Evolutionary conservation across 2,329 filamentous ascomycete genomes (phyloP).

Genomic region (Fusarium metavorans): DNA sequence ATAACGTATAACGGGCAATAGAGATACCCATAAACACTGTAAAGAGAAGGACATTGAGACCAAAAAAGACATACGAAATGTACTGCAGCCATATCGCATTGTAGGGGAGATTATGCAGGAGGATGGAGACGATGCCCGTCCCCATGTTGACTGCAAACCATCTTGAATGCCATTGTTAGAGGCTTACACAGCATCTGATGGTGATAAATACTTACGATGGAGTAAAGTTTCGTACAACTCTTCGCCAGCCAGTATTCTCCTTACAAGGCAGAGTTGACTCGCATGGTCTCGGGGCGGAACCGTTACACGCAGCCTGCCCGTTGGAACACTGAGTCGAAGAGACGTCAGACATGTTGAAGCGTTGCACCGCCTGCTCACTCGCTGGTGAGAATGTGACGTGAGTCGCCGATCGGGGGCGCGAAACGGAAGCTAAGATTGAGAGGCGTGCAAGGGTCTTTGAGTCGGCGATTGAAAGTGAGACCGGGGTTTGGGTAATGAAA

Average conservation of each 20-base stretch:
- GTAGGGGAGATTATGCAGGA: slow-evolving; percentile 73
- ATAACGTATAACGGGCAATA: slow-evolving; percentile 71
- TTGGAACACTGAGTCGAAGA: slow-evolving; percentile 20
- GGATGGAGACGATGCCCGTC: slow-evolving; percentile 74
- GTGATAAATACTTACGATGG: slow-evolving; percentile 58
- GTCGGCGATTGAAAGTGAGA: slow-evolving; percentile 3
- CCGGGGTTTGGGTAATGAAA: not conserved
- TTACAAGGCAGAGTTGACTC: slow-evolving; percentile 43
- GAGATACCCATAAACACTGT: slow-evolving; percentile 64
- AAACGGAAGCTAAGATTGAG: slow-evolving; percentile 25
- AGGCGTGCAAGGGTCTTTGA: slow-evolving; percentile 1
- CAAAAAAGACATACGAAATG: slow-evolving; percentile 71
- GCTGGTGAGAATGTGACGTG: slow-evolving; percentile 16
- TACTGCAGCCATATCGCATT: slow-evolving; percentile 68
- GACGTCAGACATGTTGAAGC: slow-evolving; percentile 32
- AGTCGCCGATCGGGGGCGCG: slow-evolving; percentile 23
- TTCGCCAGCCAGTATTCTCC: slow-evolving; percentile 56
- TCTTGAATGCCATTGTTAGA: slow-evolving; percentile 44
- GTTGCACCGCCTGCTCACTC: slow-evolving; percentile 10
- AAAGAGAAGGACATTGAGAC: slow-evolving; percentile 71
- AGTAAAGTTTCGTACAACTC: slow-evolving; percentile 65
- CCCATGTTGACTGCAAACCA: slow-evolving; percentile 75
- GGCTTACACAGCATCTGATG: not conserved
- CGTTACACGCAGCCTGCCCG: slow-evolving; percentile 12
- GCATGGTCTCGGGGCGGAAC: slow-evolving; percentile 23